Evolutionary conservation across 73 alveolate species (phyloP), one percentile per base, ranked within the genome.

Genomic region (Paramecium pentaurelia): DNA sequence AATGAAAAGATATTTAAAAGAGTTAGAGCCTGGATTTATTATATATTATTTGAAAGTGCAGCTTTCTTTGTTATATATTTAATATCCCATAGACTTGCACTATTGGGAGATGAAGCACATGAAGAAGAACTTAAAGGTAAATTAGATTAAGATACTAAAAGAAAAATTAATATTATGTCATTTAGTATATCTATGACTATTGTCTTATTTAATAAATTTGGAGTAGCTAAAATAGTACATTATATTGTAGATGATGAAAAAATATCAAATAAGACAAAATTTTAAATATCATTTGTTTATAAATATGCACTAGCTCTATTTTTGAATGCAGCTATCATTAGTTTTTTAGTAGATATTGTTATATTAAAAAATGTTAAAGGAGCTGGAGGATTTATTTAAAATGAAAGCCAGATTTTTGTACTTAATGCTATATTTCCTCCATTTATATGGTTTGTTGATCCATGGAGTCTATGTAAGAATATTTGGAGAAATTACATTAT

Each of bases 361-460:
- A 49, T 71, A 22, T 54, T 71, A 20, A 89, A 89, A 30, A 89
- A 89, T 89, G 71, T 71, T 20, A 44, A 45, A 47, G 94, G 94
- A 11, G 68, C 75, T 40, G 94, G 92, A 25, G 94, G 94, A 0
- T 89, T 89, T 34, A 71, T 89, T 44, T 47, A 89, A 30, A 89
- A 77, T 70, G 94, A 89, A 32, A 71, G 86, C 32, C 77, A 83
- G 54, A 83, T 89, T 9, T 89, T 89, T 71, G 58, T 89, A 40
- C 49, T 77, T 47, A 89, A 89, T 89, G 90, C 94, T 0, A 40
- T 89, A 6, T 73, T 89, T 42, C 94, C 94, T 12, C 94, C 94
- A 20, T 64, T 89, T 42, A 88, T 89, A 4, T 89, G 94, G 94
- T 47, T 32, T 45, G 77, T 89, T 25, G 88, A 89, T 44, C 94